phyloP scores from a whole-genome alignment of 1,284 basidiomycete species.

The Malassezia pachydermatis region DNA sequence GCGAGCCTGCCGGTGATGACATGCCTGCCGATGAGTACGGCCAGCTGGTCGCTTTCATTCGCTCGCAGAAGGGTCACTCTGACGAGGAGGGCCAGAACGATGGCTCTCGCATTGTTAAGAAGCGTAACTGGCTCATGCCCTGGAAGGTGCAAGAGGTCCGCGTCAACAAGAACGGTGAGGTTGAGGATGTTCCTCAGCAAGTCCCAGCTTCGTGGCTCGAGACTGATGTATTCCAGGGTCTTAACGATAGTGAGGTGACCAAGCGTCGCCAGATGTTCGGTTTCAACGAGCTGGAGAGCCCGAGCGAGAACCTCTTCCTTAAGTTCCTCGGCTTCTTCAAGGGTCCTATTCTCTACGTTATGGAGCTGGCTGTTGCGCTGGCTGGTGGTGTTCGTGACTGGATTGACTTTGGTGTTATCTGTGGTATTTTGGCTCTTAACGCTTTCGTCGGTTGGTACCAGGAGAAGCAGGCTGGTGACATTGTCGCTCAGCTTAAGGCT shows the following conservation, averaged over 20 bases:
- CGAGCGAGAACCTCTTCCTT: conserved; percentile 51
- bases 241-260: conserved; percentile 50
- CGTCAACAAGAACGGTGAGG: conserved; percentile 48
- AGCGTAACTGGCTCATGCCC: conserved; percentile 36
- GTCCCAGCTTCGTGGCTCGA: conserved; percentile 50
- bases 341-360: conserved; percentile 50
- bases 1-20: conserved; percentile 24
- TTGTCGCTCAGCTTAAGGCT: conserved; percentile 55
- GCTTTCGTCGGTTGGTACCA: conserved; percentile 56
- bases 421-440: conserved; percentile 50
- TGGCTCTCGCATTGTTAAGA: conserved; percentile 38
- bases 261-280: conserved; percentile 46
- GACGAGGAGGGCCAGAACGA: conserved; percentile 36
- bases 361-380: conserved; percentile 49
- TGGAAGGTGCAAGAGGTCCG: conserved; percentile 46
- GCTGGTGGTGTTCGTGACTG: conserved; percentile 50
- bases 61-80: conserved; percentile 28
- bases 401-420: conserved; percentile 55
- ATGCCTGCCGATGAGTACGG: conserved; percentile 45
- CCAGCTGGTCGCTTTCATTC: conserved; percentile 42
- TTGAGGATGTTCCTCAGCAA: conserved; percentile 41
- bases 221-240: conserved; percentile 52
- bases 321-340: conserved; percentile 51
- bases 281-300: conserved; percentile 49
- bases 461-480: conserved; percentile 54